Base-by-base conservation (phyloP, 257 asterid genomes). In the Pogostemon cablin region DNA sequence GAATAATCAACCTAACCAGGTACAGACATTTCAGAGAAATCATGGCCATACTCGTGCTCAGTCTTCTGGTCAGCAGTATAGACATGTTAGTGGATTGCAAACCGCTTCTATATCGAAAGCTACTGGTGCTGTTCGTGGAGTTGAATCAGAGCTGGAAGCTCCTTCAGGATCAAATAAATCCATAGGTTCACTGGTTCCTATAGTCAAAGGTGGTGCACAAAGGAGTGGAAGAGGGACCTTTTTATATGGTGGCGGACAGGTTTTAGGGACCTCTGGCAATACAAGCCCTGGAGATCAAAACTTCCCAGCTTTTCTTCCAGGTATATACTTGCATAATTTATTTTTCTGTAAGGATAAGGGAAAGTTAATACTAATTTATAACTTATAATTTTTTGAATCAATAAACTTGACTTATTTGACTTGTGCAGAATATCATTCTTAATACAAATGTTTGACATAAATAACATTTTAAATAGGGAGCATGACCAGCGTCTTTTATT, bases 241-340 rank as follows among this genome's bases (percentile, higher is more conserved):
- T 74, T 71, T 87, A 49, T 85, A 82, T 79, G 88, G 88, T 65
- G 96, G 95, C 65, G 79, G 92, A 64, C 96, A 82, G 79, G 84
- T 84, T 64, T 76, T 84, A 80, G 93, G 96, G 48, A 75, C 81
- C 68, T 75, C 95, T 57, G 89, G 88, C 43, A 83, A 73, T 79
- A 70, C 84, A 72, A 80, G 82, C 17, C 85, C 72, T 20, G 83
- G 88, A 32, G 98, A 92, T 81, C 96, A 81, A 73, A 92, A 86
- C 60, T 90, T 92, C 67, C 96, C 96, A 5, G 67, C 98, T 67
- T 89, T 92, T 80, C 81, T 89, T 77, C 96, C 92, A 73, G 87
- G 98, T 86, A 76, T n/a, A 50, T 72, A 62, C 72, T 37, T 52
- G 74, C 49, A 15, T 25, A 61, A 10, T 40, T 67, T 69, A 37